Base-by-base conservation (phyloP, 352 stramenopile species). In the Globisporangium nodosum region DNA sequence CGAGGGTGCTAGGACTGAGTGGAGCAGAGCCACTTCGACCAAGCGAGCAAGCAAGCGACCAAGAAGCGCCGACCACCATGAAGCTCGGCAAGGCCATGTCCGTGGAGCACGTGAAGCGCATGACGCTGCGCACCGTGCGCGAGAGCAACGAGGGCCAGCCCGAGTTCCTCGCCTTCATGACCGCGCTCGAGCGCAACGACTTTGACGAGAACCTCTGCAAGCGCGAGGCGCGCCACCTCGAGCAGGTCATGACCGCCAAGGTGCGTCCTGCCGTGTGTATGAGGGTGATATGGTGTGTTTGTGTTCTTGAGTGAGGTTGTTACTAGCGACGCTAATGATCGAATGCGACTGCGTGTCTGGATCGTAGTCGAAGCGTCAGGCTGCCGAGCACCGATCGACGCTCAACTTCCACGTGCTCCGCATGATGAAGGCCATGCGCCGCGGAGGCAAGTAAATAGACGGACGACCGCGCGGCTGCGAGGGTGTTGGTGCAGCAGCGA, bases 101-200 rank as follows among this genome's bases (percentile, higher is more conserved):
- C 56, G 74, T 87, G 65, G 85, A 92, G 72, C 85, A 95, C 66
- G 91, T 95, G 71, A 93, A 93, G 80, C 85, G 85, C 72, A 95
- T 95, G 85, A 95, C 85, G 68, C 75, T 90, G 76, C 85, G 85
- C 64, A 92, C 85, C 16, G 67, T 92, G 56, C 78, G 80, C 65
- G 85, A 94, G 54, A 76, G 78, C 52, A 93, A 71, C 42, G 84
- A 92, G 49, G 83, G 85, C 1, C 76, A 90, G 58, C 63, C 71
- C 12, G 85, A 95, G 76, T 91, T 90, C 65, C 68, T 91, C 39
- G 56, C 80, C n/a, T 95, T 92, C 69, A 83, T 95, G 62, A 79
- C 73, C 30, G 83, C 83, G 55, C 74, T 95, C 56, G 81, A 91
- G 65, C 74, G 76, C 51, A 79, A 85, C 68, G 83, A 95, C 79